Conservation (phyloP, 2,329 filamentous ascomycete genomes). For the Rhynchosporium agropyri region DNA sequence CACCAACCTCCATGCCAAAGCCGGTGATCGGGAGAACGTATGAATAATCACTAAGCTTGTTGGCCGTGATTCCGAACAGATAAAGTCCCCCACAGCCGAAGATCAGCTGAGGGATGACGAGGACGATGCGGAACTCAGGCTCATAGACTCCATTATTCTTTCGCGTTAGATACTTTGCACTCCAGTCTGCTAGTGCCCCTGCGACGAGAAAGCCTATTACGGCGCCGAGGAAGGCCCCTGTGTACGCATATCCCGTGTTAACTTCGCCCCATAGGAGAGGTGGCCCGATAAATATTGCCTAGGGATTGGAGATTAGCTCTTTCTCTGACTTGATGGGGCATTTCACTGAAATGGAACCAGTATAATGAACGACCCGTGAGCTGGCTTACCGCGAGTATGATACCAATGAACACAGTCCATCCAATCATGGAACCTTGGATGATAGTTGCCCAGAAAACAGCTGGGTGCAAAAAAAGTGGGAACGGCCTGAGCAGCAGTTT, state of each 20-base stretch:
- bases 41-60: constrained; percentile 63
- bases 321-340: background rate
- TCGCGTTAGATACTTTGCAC: constrained; percentile 69
- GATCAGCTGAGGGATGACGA: constrained; percentile 81
- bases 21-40: constrained; percentile 76
- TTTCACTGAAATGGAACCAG: background rate
- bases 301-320: background rate
- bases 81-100: constrained; percentile 79
- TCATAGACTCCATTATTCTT: constrained; percentile 83
- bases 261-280: constrained; percentile 82
- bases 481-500: constrained; percentile 72
- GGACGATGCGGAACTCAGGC: constrained; percentile 83
- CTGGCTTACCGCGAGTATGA: constrained; percentile 63
- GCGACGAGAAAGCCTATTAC: constrained; percentile 76
- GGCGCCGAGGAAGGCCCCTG: constrained; percentile 82
- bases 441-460: constrained; percentile 77
- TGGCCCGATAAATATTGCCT: constrained; percentile 74
- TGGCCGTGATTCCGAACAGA: constrained; percentile 77
- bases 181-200: constrained; percentile 73
- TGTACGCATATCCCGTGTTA: constrained; percentile 83
- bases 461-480: constrained; percentile 80
- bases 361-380: background rate
- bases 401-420: constrained; percentile 92
- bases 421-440: constrained; percentile 90
- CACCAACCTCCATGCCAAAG: constrained; percentile 81